phyloP scores from a whole-genome alignment of 768 basidiomycete species.

The Guyanaporus albipodus region DNA sequence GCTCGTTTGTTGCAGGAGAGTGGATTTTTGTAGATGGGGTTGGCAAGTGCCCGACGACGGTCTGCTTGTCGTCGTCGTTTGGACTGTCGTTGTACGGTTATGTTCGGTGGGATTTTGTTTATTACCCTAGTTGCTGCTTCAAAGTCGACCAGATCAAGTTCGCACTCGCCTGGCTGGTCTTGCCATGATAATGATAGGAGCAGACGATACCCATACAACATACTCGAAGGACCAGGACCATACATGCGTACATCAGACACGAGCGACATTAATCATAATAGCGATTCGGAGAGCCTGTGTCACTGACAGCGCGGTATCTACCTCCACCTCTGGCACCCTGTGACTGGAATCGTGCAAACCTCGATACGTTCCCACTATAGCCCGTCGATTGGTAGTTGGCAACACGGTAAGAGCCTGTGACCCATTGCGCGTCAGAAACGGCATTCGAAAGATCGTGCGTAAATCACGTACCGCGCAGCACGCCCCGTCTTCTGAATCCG shows the following conservation, averaged over 20 bases:
- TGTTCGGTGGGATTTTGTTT: slow-evolving; percentile 12
- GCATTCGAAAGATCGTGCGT: too few species aligned
- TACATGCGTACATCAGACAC: not conserved
- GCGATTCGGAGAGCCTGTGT: not conserved
- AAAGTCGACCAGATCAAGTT: not conserved
- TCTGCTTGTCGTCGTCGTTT: slow-evolving; percentile 7
- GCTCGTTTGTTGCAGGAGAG: slow-evolving; percentile 83
- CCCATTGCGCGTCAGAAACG: too few species aligned
- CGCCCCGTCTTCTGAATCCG: not conserved
- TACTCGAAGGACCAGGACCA: not conserved
- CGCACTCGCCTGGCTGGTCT: not conserved
- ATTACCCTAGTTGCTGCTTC: slow-evolving; percentile 5
- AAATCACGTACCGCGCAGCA: slow-evolving; percentile 14
- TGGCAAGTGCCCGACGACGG: not conserved
- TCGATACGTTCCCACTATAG: slow-evolving; percentile 15
- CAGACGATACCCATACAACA: too few species aligned
- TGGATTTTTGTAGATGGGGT: slow-evolving; percentile 60
- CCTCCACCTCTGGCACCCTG: not conserved
- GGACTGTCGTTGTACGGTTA: slow-evolving; percentile 22
- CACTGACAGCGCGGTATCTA: not conserved
- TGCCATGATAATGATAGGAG: not conserved
- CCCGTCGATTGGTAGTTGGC: slow-evolving; percentile 20
- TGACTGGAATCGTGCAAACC: slow-evolving; percentile 13
- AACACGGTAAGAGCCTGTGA: slow-evolving; percentile 16
- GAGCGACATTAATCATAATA: not conserved